Percentiles rank a stretch among this genome's conserved stretches.
phyloP scores from a whole-genome alignment of 768 basidiomycete species.

The Kwoniella dendrophila region DNA sequence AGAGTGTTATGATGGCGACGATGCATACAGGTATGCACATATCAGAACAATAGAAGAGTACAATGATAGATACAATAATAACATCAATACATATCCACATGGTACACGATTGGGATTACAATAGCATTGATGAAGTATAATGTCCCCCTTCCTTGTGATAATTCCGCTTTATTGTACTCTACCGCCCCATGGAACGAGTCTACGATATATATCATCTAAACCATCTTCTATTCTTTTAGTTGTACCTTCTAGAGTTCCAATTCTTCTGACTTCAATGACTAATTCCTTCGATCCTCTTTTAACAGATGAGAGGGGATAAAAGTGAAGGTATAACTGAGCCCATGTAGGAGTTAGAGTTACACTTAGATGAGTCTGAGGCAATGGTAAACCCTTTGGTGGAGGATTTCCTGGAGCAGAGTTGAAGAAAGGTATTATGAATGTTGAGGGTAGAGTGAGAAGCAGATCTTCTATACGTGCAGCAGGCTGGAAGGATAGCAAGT shows the following conservation, averaged over 20 bases:
- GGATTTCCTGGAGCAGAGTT: neutral
- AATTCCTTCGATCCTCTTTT: conserved; percentile 24
- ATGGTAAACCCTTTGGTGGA: conserved; percentile 26
- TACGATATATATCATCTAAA: conserved; percentile 36
- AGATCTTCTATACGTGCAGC: conserved; percentile 45
- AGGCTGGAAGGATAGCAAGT: conserved; percentile 26
- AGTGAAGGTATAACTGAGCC: conserved; percentile 33
- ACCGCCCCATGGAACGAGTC: conserved; percentile 39
- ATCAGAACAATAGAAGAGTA: neutral
- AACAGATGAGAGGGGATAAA: neutral
- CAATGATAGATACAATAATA: neutral
- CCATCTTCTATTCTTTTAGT: conserved; percentile 33
- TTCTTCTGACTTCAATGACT: conserved; percentile 42
- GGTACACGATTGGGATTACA: no score
- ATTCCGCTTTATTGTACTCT: conserved; percentile 21
- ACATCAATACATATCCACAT: no score
- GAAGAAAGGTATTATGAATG: conserved; percentile 19
- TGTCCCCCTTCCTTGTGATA: no score
- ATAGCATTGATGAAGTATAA: no score
- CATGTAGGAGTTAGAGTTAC: conserved; percentile 42
- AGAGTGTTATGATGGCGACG: neutral
- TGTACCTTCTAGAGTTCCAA: conserved; percentile 28
- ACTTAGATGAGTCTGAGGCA: conserved; percentile 32
- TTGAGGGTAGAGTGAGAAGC: conserved; percentile 27
- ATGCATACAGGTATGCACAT: neutral